Evolutionary conservation across 1,284 basidiomycete species (phyloP).

Genomic region (Prillingera fragicola): DNA sequence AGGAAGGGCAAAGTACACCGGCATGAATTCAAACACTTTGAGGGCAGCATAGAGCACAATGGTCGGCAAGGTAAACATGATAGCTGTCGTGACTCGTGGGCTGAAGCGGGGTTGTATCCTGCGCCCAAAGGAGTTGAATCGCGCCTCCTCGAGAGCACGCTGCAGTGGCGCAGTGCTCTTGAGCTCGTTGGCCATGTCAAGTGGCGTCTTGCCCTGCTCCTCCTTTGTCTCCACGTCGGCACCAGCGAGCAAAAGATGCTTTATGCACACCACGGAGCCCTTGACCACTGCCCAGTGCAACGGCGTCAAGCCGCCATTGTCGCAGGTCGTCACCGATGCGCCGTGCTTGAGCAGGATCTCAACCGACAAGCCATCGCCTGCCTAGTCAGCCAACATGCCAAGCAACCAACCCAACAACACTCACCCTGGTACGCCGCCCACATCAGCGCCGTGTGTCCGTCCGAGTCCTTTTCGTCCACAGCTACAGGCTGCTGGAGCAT

Average conservation of each 20-base stretch:
- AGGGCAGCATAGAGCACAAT: conserved; percentile 77
- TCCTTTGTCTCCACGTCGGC: conserved; percentile 78
- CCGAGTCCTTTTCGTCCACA: conserved; percentile 79
- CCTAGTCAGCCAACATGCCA: background rate
- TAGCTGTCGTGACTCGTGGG: conserved; percentile 70
- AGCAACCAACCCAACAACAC: too few species aligned
- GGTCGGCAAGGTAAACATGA: conserved; percentile 75
- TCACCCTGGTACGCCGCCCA: conserved; percentile 91
- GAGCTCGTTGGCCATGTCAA: conserved; percentile 91
- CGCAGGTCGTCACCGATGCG: conserved; percentile 67
- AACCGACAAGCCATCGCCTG: conserved; percentile 78
- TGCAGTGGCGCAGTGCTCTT: conserved; percentile 84
- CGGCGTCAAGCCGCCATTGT: conserved; percentile 79
- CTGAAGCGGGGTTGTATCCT: conserved; percentile 25
- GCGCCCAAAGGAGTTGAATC: conserved; percentile 26
- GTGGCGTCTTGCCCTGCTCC: conserved; percentile 75
- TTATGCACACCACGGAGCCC: conserved; percentile 79
- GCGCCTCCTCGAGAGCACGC: conserved; percentile 75
- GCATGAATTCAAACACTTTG: conserved; percentile 69
- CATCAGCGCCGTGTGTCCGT: conserved; percentile 94
- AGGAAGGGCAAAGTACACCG: conserved; percentile 82
- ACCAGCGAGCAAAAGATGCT: conserved; percentile 75
- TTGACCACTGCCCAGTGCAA: conserved; percentile 99
- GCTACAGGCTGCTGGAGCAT: conserved; percentile 85
- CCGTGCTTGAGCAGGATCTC: conserved; percentile 85